Evolutionary conservation across 768 basidiomycete genomes (phyloP), one percentile per base, ranked within the genome.

Genomic region (Boletus huronensis): DNA sequence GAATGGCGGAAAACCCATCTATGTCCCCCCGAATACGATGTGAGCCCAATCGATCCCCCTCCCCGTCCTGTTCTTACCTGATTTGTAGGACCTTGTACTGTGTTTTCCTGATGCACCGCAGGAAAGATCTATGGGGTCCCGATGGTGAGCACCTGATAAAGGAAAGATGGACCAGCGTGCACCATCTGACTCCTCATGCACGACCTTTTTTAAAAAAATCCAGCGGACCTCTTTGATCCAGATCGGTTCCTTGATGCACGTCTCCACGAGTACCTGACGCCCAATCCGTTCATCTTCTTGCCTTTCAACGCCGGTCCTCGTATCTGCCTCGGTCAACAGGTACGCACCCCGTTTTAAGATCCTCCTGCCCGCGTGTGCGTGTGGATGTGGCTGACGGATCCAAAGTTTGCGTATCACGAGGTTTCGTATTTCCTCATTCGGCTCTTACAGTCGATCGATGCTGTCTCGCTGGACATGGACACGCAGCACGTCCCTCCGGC

Each of bases 221-320:
- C 45, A 69, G 68, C 64, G 31, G 59, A 67, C 17, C 58, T 73
- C 45, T 87, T 86, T 58, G 84, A 87, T 60, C 85, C 85, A 0
- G 82, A 85, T 58, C 75, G 85, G 16, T 88, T 83, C 74, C 65
- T 86, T 42, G 85, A 87, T 52, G 75, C 77, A 10, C 74, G 85
- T 29, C 59, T 82, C 7, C 74, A 76, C 52, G 78, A 77, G 59
- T 82, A 82, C 53, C 71, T 84, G 19, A 73, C 71, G 0, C 74
- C 77, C 2, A 85, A 85, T 55, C 83, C 84, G 1, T 85, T 80
- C 73, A 87, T 88, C 56, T 87, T 87, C 67, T 69, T 82, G 6
- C 84, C 85, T 0, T 87, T 87, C 71, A 85, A 85, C 54, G 83
- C 82, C 0, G 85, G 83, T 1, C 85, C 84, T 6, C 74, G 85